Evolutionary conservation across 1,139 yeast species (phyloP).

Genomic region (Hyphopichia wangnamkhiaoensis): DNA sequence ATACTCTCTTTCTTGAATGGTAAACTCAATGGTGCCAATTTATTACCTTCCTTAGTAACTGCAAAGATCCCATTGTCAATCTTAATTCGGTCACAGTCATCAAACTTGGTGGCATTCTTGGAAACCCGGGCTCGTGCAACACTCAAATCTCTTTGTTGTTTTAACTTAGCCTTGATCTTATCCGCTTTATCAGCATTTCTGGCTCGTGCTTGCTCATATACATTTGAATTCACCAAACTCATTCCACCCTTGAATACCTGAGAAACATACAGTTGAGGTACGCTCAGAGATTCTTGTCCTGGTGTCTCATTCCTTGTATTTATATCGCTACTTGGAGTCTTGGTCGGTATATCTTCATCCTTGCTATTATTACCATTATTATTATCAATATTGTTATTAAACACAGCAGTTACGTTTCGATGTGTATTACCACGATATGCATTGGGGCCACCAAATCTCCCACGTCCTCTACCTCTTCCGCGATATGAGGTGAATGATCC

Average conservation of each 20-base stretch:
- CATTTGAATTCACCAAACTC: constrained; percentile 34
- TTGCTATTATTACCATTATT: constrained; percentile 3
- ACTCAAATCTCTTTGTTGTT: constrained; percentile 14
- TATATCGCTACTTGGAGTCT: too few relatives aligned
- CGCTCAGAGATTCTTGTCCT: background rate
- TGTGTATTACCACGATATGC: too few relatives aligned
- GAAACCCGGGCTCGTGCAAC: constrained; percentile 15
- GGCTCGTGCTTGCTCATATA: constrained; percentile 34
- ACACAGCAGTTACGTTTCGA: constrained; percentile 28
- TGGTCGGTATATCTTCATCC: background rate
- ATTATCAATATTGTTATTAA: constrained; percentile 15
- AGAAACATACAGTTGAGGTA: background rate
- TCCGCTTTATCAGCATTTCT: constrained; percentile 15
- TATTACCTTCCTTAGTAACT: constrained; percentile 32
- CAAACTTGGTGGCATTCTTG: constrained; percentile 28
- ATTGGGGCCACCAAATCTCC: constrained; percentile 5
- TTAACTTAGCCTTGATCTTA: constrained; percentile 17
- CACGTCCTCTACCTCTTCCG: constrained; percentile 12
- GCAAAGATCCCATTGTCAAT: constrained; percentile 37
- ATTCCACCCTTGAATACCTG: constrained; percentile 33
- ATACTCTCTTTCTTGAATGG: constrained; percentile 19
- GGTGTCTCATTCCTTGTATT: too few relatives aligned
- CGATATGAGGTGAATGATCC: constrained; percentile 8
- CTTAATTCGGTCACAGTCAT: constrained; percentile 37
- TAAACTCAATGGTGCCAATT: constrained; percentile 30